Base-by-base conservation (phyloP, 306 rosid species). In the Dicorynia guianensis region DNA sequence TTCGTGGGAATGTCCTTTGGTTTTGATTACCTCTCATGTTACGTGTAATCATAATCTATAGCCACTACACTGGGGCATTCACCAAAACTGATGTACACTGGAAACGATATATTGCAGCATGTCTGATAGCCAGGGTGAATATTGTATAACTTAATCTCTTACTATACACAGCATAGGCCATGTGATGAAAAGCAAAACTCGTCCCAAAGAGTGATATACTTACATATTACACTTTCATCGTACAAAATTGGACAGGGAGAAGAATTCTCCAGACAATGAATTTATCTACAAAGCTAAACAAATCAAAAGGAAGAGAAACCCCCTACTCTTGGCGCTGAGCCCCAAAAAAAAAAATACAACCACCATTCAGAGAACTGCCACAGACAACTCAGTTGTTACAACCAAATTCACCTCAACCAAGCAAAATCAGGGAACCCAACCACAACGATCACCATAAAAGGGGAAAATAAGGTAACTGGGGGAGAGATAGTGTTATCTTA, bases 171-270 rank as follows among this genome's bases (percentile, higher is more conserved):
- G 18, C 54, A 47, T n/a, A n/a, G 35, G 44, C 53, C 14, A 13
- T 33, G 33, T 12, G 13, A 38, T 49, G 11, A 33, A 25, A 50
- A 49, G 50, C 57, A 4, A 81, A 18, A 69, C 69, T 44, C 54
- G 52, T 56, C 81, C 66, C 25, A 2, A 12, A 63, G 39, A 70
- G 69, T 17, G 11, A 34, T 67, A 61, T 61, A 30, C 70, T 35
- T 47, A 67, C 61, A 61, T 17, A 63, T 20, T 67, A 72, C 73
- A 78, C 61, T 76, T 67, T 19, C 46, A n/a, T 62, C 11, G 38
- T 78, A 73, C 80, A 82, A 77, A 82, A 82, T 67, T 77, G 74
- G 80, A 68, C 58, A 30, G n/a, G 80, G 77, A 73, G 62, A 77
- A 82, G 19, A 50, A 69, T 78, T 70, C 82, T 78, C 79, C 76